A percentile compares a stretch with the other conserved stretches of the same genome.
phyloP scores from a whole-genome alignment of 2,329 filamentous ascomycete species.

The Microcyclosporella mali region DNA sequence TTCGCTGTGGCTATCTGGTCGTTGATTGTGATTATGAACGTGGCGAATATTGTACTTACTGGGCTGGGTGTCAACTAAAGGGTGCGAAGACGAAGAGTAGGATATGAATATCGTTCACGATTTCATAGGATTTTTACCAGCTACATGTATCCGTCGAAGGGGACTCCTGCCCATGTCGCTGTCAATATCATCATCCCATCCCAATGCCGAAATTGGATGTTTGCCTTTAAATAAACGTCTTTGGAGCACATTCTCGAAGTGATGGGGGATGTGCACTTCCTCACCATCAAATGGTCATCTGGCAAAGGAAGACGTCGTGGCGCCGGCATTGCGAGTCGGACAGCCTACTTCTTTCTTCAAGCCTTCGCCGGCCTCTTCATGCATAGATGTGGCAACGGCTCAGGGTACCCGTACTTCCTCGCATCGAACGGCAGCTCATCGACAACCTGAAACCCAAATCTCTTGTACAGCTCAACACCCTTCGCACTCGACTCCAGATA shows the following conservation, averaged over 20 bases:
- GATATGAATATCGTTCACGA: too few species aligned
- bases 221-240: too few species aligned
- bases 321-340: too few species aligned
- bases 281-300: too few species aligned
- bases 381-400: conserved; percentile 22
- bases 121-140: too few species aligned
- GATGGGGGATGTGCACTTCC: too few species aligned
- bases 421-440: conserved; percentile 26
- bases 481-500: conserved; percentile 38
- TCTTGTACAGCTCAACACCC: conserved; percentile 37
- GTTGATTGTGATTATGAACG: conserved; percentile 69
- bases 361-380: conserved; percentile 21
- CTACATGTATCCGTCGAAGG: too few species aligned
- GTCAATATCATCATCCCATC: too few species aligned
- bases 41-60: conserved; percentile 64
- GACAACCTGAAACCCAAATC: conserved; percentile 30
- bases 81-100: conserved; percentile 1
- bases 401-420: conserved; percentile 20
- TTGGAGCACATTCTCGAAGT: too few species aligned
- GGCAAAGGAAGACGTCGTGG: too few species aligned
- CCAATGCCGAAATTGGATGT: too few species aligned
- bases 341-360: neutral
- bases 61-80: conserved; percentile 44
- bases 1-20: conserved; percentile 63
- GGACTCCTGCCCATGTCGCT: too few species aligned